Evolutionary conservation across 768 basidiomycete species (phyloP).

Genomic region (Infundibulicybe gibba): DNA sequence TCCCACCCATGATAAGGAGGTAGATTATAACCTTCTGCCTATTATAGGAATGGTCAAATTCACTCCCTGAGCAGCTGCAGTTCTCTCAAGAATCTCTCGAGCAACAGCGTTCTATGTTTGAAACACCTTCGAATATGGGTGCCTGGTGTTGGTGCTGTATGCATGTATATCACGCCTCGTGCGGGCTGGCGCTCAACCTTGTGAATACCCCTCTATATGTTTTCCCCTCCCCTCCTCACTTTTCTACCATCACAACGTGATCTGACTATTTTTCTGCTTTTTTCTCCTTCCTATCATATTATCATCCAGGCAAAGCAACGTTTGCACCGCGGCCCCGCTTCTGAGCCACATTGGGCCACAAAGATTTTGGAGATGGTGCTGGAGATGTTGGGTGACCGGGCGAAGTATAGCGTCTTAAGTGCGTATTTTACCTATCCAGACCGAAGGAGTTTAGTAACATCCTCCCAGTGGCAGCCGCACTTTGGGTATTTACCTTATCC

Average conservation of each 20-base stretch:
- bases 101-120: conserved; percentile 73
- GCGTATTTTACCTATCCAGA: conserved; percentile 14
- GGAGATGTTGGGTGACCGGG: conserved; percentile 44
- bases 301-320: conserved; percentile 33
- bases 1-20: conserved; percentile 10
- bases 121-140: conserved; percentile 73
- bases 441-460: conserved; percentile 1
- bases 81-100: conserved; percentile 68
- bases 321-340: conserved; percentile 28
- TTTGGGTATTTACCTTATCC: conserved; percentile 49
- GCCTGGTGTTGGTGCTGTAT: conserved; percentile 81
- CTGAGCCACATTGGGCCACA: conserved; percentile 40
- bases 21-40: conserved; percentile 29
- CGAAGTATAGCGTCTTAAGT: conserved; percentile 45
- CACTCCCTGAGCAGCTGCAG: conserved; percentile 67
- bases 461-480: conserved; percentile 50
- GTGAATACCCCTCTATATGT: conserved; percentile 37
- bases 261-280: conserved; percentile 4
- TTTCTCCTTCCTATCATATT: conserved; percentile 2
- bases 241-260: neutral
- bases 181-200: conserved; percentile 56
- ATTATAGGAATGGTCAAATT: conserved; percentile 43
- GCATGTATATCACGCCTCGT: conserved; percentile 71
- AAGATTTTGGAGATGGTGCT: conserved; percentile 40
- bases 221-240: neutral